Evolutionary conservation across 2,329 filamentous ascomycete species (phyloP).

Genomic region (Botrytis tulipae): DNA sequence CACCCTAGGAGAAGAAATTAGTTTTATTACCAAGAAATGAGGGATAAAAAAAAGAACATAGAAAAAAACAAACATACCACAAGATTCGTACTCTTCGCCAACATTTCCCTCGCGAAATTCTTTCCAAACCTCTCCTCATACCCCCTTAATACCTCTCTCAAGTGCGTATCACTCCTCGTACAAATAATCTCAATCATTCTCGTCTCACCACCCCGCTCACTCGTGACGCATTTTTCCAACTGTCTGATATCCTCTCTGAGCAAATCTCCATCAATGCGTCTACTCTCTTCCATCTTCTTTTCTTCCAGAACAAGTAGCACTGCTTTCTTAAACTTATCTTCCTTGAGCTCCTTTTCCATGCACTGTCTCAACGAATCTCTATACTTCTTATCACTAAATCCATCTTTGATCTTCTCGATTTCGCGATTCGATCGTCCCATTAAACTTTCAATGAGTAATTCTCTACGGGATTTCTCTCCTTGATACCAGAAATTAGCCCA

Average conservation of each 20-base stretch:
- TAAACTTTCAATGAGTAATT: constrained; percentile 87
- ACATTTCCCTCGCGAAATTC: constrained; percentile 85
- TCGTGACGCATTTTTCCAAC: constrained; percentile 65
- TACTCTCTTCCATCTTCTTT: constrained; percentile 72
- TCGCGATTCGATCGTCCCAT: constrained; percentile 91
- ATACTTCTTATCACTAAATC: constrained; percentile 91
- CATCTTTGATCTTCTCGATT: constrained; percentile 79
- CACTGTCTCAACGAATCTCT: constrained; percentile 75
- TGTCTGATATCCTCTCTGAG: constrained; percentile 71
- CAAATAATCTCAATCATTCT: constrained; percentile 85
- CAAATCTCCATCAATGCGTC: constrained; percentile 43
- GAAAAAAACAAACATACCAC: constrained; percentile 64
- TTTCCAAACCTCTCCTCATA: constrained; percentile 72
- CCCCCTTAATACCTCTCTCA: constrained; percentile 72
- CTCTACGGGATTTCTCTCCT: constrained; percentile 75
- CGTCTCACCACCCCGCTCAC: constrained; percentile 79
- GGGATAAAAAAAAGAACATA: background rate
- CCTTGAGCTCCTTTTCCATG: constrained; percentile 89
- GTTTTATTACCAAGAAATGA: background rate
- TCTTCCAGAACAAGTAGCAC: constrained; percentile 82
- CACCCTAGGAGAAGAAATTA: constrained; percentile 59
- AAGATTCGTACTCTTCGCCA: constrained; percentile 85
- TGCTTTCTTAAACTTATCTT: constrained; percentile 92
- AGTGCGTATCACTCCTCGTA: constrained; percentile 73
- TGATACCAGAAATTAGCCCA: constrained; percentile 99